These are phyloP conservation scores for Mycosphaerella sp. DNA, from an alignment of 2,329 filamentous ascomycete species.

Conservation along the genomic window DNA sequence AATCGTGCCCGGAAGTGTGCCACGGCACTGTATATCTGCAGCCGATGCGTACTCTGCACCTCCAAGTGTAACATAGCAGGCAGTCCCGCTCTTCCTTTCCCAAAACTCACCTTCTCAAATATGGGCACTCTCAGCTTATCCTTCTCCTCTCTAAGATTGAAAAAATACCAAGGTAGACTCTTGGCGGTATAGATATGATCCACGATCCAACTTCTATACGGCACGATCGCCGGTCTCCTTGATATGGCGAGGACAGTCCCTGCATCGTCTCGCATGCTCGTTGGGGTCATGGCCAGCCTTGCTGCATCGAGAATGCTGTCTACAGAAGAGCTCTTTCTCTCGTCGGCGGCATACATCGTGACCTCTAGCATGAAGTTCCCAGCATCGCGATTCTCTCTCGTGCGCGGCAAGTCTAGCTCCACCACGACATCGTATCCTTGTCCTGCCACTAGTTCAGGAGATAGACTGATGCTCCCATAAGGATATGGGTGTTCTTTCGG, in stretches of 20 bases:
- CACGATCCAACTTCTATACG: slow-evolving; percentile 67
- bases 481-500: slow-evolving; percentile 34
- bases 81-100: slow-evolving; percentile 46
- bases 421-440: slow-evolving; percentile 84
- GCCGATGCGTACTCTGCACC: slow-evolving; percentile 57
- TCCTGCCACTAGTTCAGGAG: slow-evolving; percentile 53
- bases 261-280: slow-evolving; percentile 18
- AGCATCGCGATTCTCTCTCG: slow-evolving; percentile 63
- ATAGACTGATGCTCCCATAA: slow-evolving; percentile 47
- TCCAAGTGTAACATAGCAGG: slow-evolving; percentile 56
- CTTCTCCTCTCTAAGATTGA: slow-evolving; percentile 59
- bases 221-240: slow-evolving; percentile 69
- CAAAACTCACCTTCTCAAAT: slow-evolving; percentile 67
- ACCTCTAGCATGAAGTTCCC: slow-evolving; percentile 96
- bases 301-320: slow-evolving; percentile 15
- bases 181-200: slow-evolving; percentile 55
- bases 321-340: not conserved
- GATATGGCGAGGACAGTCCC: slow-evolving; percentile 42
- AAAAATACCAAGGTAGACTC: slow-evolving; percentile 61
- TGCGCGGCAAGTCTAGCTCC: slow-evolving; percentile 68
- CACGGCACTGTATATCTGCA: slow-evolving; percentile 69
- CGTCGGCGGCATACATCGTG: slow-evolving; percentile 49
- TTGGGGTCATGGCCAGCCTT: slow-evolving; percentile 14
- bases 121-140: slow-evolving; percentile 60
- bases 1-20: slow-evolving; percentile 69